These are phyloP conservation scores for Cercospora beticola DNA, from an alignment of 2,329 filamentous ascomycete species.

Conservation along the genomic window DNA sequence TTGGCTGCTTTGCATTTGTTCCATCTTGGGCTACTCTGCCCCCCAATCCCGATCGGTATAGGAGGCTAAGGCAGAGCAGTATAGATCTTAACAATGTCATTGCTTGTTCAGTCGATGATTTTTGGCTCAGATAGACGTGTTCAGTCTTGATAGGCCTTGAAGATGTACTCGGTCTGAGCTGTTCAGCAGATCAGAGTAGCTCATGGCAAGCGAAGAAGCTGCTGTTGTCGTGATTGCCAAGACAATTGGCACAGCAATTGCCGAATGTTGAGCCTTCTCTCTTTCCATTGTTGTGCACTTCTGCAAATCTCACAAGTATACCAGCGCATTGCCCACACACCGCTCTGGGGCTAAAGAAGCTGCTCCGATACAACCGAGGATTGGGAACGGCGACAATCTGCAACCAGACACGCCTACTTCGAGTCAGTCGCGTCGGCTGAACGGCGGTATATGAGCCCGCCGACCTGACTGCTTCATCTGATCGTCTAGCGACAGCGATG, in stretches of 20 bases:
- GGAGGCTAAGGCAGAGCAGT: neutral
- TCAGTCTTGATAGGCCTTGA: neutral
- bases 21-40: neutral
- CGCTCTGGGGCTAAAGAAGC: neutral
- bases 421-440: neutral
- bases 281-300: neutral
- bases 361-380: neutral
- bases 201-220: neutral
- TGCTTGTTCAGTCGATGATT: neutral
- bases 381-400: neutral
- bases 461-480: neutral
- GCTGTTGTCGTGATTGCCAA: neutral
- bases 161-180: neutral
- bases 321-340: neutral
- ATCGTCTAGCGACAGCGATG: neutral
- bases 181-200: neutral
- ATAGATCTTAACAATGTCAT: neutral
- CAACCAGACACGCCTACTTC: neutral
- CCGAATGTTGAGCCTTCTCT: neutral
- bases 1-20: slow-evolving; percentile 40
- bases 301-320: neutral
- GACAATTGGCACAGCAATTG: neutral
- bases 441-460: neutral
- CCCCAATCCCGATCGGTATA: neutral
- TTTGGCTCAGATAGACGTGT: too few relatives aligned